Base-by-base conservation (phyloP, 306 rosid species). In the Purshia tridentata region DNA sequence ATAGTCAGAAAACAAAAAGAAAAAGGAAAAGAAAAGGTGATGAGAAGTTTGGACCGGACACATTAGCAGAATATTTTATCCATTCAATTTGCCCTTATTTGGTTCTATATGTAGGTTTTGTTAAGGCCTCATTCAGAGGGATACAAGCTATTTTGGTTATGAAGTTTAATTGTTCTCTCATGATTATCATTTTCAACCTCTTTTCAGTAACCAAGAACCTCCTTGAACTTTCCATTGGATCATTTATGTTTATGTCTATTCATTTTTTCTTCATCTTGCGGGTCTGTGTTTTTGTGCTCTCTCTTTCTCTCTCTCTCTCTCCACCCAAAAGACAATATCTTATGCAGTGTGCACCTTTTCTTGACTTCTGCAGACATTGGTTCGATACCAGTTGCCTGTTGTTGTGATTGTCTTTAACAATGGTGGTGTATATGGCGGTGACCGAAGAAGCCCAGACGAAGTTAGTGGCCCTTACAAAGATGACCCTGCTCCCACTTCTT, bases 401-500 rank as follows among this genome's bases (percentile, higher is more conserved):
- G 84, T 91, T 63, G 97, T 90, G 80, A 89, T 94, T 72, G 97
- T 94, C 70, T 94, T 94, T 81, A 94, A 94, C 92, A 94, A 94
- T 0, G 93, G 99, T 1, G 99, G 93, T 9, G 91, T 88, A 10
- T 88, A 88, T 29, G 93, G 93, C 1, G 93, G 91, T 15, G 93
- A 88, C 59, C 84, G 93, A 12, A 83, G 93, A 76, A 78, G 56
- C 58, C 85, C 84, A 0, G 92, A 88, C 45, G 99, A 94, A 90
- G 74, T 88, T n/a, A 53, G 67, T 22, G 99, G 99, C 41, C 97
- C 99, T 66, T 49, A 84, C 88, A 89, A 81, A 84, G 89, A 82
- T 35, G 99, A 94, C 67, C 99, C 99, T 23, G 99, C 99, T 0
- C 97, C 99, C 6, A 94, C 99, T 58, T 90, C 97, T 1, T 84